These are phyloP conservation scores for Fagopyrum homotropicum DNA, from an alignment of 148 eudicot genomes.

Conservation along the genomic window DNA sequence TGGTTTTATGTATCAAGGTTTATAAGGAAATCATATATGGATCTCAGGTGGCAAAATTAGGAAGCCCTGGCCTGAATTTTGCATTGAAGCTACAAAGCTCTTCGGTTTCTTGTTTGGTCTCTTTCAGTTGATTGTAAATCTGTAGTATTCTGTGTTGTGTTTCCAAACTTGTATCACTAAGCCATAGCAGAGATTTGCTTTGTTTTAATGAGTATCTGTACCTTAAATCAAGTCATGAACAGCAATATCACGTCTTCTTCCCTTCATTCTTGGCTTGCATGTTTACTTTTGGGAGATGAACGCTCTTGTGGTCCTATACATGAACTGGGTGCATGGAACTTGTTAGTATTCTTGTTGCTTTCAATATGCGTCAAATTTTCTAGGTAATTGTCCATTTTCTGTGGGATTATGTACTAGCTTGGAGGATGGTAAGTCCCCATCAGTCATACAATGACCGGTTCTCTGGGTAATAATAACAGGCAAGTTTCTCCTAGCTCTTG, in stretches of 20 bases:
- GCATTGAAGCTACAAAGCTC: neutral
- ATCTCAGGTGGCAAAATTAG: neutral
- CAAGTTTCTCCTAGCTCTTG: neutral
- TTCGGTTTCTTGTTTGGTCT: too few relatives aligned
- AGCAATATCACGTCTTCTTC: neutral
- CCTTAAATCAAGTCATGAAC: neutral
- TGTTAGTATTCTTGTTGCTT: neutral
- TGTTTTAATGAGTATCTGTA: neutral
- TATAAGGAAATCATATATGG: neutral
- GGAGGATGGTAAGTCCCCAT: neutral
- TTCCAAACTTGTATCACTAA: neutral
- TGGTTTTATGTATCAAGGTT: slow-evolving; percentile 4
- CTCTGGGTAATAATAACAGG: neutral
- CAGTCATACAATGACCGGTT: neutral
- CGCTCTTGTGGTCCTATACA: neutral
- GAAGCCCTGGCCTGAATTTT: neutral
- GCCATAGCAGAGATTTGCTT: slow-evolving; percentile 2
- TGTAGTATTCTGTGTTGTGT: neutral
- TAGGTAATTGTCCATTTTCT: neutral
- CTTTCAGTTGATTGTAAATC: neutral
- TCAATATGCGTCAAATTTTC: neutral
- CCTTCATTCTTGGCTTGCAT: slow-evolving; percentile 1
- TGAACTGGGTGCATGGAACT: neutral
- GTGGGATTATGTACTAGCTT: neutral
- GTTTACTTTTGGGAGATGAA: neutral